Percentiles rank a stretch among this genome's conserved stretches.
Evolutionary conservation across 345 rosid species (phyloP).

Genomic region (Eutrema heterophyllum): DNA sequence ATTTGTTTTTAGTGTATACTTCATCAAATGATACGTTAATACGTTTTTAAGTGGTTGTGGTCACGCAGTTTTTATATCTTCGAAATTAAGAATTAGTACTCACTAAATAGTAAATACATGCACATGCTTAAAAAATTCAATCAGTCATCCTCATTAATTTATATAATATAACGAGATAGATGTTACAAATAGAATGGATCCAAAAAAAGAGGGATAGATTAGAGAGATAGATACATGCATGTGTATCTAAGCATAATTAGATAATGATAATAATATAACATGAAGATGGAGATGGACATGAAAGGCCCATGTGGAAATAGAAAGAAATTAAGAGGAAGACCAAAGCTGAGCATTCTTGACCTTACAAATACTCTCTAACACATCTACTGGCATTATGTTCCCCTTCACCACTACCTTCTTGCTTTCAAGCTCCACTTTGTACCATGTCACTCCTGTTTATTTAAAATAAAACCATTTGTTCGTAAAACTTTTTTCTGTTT

Average conservation of each 20-base stretch:
- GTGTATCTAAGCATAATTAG: constrained; percentile 24
- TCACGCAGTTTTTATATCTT: not conserved
- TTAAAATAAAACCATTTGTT: not conserved
- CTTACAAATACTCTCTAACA: constrained; percentile 71
- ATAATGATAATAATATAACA: constrained; percentile 6
- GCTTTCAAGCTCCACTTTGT: constrained; percentile 88
- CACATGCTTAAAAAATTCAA: constrained; percentile 4
- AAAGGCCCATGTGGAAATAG: constrained; percentile 19
- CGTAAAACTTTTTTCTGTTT: not conserved
- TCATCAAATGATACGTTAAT: not conserved
- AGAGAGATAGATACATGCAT: constrained; percentile 24
- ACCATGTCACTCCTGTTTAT: constrained; percentile 76
- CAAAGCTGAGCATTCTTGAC: constrained; percentile 85
- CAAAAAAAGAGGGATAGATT: not conserved
- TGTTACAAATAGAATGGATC: constrained; percentile 4
- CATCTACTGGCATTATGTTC: constrained; percentile 66
- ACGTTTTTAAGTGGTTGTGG: not conserved
- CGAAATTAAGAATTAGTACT: not conserved
- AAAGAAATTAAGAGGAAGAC: constrained; percentile 32
- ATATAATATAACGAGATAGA: not conserved
- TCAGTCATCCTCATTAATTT: not conserved
- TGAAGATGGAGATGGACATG: constrained; percentile 24
- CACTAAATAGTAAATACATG: not conserved
- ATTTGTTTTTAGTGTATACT: not conserved
- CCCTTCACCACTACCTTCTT: constrained; percentile 84